Conservation (phyloP, 257 asterid genomes). For the Capsicum rhomboideum region DNA sequence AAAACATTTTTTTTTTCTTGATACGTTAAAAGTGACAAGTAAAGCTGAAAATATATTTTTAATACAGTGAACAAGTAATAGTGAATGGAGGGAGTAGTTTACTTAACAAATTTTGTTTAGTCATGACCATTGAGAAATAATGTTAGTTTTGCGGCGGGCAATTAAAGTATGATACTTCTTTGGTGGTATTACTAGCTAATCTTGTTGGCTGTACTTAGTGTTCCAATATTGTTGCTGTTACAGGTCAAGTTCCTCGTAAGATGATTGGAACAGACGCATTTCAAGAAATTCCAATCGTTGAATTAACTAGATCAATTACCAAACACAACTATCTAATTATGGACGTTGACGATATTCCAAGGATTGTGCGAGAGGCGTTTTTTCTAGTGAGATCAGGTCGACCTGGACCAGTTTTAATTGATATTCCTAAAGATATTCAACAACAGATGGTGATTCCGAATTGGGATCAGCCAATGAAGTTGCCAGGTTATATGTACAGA, state of each 20-base stretch:
- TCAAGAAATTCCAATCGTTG: slow-evolving; percentile 78
- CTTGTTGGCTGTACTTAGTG: neutral
- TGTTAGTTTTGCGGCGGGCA: no score
- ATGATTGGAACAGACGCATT: slow-evolving; percentile 89
- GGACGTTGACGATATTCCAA: slow-evolving; percentile 65
- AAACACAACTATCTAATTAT: slow-evolving; percentile 77
- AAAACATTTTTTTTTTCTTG: no score
- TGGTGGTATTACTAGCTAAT: neutral
- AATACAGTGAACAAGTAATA: neutral
- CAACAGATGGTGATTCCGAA: slow-evolving; percentile 67
- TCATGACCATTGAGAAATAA: no score
- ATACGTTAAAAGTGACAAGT: no score
- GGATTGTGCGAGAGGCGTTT: slow-evolving; percentile 60
- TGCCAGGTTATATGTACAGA: slow-evolving; percentile 53
- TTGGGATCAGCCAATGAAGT: slow-evolving; percentile 57
- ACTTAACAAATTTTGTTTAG: no score
- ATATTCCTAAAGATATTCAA: slow-evolving; percentile 75
- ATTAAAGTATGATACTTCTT: no score
- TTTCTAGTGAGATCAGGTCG: slow-evolving; percentile 54
- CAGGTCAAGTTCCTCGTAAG: slow-evolving; percentile 62
- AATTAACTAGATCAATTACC: slow-evolving; percentile 76
- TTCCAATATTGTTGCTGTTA: neutral
- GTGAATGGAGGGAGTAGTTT: no score
- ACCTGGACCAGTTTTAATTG: slow-evolving; percentile 77
- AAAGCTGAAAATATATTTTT: no score